Percentiles rank a stretch among this genome's conserved stretches.
phyloP scores from a whole-genome alignment of 1,284 basidiomycete species.

The Vanrija sp. region DNA sequence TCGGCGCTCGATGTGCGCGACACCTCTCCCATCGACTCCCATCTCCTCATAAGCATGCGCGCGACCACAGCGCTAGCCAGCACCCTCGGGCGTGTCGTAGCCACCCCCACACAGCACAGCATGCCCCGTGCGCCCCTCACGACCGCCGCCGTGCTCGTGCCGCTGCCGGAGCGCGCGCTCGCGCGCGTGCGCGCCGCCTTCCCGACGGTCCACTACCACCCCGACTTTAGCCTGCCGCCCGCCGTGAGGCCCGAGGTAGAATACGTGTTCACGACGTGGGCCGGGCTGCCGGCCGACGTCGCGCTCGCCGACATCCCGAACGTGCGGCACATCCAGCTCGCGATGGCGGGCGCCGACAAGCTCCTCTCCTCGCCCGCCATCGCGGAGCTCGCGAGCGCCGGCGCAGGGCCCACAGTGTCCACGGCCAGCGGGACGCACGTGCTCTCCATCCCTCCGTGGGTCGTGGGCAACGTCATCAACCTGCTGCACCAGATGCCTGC shows the following conservation, averaged over 20 bases:
- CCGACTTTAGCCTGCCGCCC: constrained; percentile 3
- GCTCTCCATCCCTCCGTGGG: constrained; percentile 41
- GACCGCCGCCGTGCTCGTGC: constrained; percentile 12
- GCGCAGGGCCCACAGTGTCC: constrained; percentile 18
- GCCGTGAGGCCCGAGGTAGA: constrained; percentile 3
- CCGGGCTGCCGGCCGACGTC: constrained; percentile 6
- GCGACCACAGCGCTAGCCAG: no score
- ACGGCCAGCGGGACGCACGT: constrained; percentile 44
- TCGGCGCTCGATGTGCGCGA: no score
- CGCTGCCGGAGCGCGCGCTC: constrained; percentile 21
- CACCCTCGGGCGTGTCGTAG: no score
- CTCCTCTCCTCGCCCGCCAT: constrained; percentile 18
- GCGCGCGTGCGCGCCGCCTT: constrained; percentile 28
- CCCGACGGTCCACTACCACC: constrained; percentile 34
- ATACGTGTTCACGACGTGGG: constrained; percentile 10
- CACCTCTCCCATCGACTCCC: no score
- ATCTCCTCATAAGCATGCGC: no score
- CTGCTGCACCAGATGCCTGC: constrained; percentile 36
- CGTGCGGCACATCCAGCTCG: constrained; percentile 36
- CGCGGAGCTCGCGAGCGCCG: constrained; percentile 7
- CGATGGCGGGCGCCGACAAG: constrained; percentile 33
- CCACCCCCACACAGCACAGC: neutral
- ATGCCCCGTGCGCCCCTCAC: constrained; percentile 7
- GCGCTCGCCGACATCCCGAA: constrained; percentile 23
- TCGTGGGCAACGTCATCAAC: constrained; percentile 31